Base-by-base conservation (phyloP, 108 stramenopile species). In the Fistulifera pelliculosa region DNA sequence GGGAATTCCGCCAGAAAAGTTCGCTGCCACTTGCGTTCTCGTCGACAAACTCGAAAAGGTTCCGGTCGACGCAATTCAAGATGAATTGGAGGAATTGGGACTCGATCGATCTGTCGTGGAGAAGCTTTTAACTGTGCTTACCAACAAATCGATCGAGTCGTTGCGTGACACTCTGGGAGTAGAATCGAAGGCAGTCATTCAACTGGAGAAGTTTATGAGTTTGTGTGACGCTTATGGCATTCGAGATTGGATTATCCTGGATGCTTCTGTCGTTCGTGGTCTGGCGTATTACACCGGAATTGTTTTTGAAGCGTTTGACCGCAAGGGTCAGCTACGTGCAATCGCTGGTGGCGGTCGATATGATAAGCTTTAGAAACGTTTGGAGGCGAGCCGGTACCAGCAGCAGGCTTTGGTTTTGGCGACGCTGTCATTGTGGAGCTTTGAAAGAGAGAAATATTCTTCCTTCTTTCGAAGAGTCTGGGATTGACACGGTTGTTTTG, bases 1-100 rank as follows among this genome's bases (percentile, higher is more conserved):
- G 50, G 98, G 96, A 22, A 90, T 98, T 43, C 88, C 90, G 5
- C 70, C 74, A 26, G 87, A 90, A 38, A 95, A 90, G 65, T 95
- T 94, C 77, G 94, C 95, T 7, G 90, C 92, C 0, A 89, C 94
- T 10, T 97, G 96, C 68, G 95, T 98, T 22, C 71, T 98, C 59
- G 86, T 98, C 7, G 98, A 98, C 66, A 98, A 98, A 71, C 73
- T 98, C 13, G 98, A 98, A 60, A 98, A 98, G 90, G 81, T 96
- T 38, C 92, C 92, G 17, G 28, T 96, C 5, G 94, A 93, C 49
- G 90, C 88, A 24, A 88, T 96, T 60, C 87, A 89, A 61, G 85
- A 64, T 18, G 96, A 96, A 55, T 51, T 96, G 52, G 77, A 87
- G 49, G 89, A 79, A 41, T 79, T 96, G 1, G 96, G 96, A 39